Conservation (phyloP, 2,329 filamentous ascomycete species). For the Colletotrichum caudatum region DNA sequence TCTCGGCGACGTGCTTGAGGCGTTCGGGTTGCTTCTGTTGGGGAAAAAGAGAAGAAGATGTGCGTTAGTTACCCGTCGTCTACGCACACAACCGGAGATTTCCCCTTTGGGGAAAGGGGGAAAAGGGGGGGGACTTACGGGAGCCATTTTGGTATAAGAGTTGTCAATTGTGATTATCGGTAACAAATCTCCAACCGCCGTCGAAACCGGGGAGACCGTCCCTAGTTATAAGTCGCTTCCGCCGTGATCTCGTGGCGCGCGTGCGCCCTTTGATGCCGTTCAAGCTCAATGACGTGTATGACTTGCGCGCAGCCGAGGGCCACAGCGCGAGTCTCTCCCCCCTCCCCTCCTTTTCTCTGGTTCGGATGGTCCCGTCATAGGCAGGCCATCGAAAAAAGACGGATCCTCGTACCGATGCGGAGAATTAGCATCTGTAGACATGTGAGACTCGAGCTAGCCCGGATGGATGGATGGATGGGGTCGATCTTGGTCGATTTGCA, state of each 20-base stretch:
- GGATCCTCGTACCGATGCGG: slow-evolving; percentile 2
- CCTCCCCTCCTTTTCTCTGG: background rate
- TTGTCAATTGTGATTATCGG: background rate
- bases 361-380: slow-evolving; percentile 17
- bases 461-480: background rate
- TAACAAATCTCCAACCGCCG: rapidly evolving
- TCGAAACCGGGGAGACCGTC: background rate
- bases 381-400: background rate
- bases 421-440: slow-evolving; percentile 7
- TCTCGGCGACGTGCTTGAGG: slow-evolving; percentile 40
- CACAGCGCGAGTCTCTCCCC: background rate
- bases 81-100: background rate
- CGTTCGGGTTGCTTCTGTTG: slow-evolving; percentile 36
- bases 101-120: no score
- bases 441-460: slow-evolving; percentile 21
- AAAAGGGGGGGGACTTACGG: slow-evolving; percentile 10
- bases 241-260: slow-evolving; percentile 1
- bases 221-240: background rate
- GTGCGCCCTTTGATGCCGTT: slow-evolving; percentile 30
- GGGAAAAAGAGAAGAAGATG: background rate
- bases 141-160: slow-evolving; percentile 21
- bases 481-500: background rate
- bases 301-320: slow-evolving; percentile 29
- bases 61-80: background rate
- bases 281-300: slow-evolving; percentile 41